These are phyloP conservation scores for Colletotrichum ledebouriae DNA, from an alignment of 2,329 filamentous ascomycete genomes.

Conservation along the genomic window DNA sequence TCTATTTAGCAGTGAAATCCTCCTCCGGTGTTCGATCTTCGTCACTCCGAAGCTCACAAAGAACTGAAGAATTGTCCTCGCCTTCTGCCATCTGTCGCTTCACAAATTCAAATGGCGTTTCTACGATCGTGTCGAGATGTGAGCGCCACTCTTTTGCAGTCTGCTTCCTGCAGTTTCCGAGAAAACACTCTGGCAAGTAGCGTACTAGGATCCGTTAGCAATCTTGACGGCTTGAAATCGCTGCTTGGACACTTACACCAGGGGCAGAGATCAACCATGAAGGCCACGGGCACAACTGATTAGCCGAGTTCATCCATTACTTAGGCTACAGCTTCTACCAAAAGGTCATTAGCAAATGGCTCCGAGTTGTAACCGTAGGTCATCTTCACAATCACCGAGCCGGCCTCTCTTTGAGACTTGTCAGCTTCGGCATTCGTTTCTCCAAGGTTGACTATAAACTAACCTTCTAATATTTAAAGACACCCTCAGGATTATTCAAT, in stretches of 20 bases:
- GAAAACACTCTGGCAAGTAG: conserved; percentile 40
- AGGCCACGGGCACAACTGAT: not conserved
- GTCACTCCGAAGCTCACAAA: not conserved
- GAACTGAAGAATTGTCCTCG: conserved; percentile 6
- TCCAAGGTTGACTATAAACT: too few relatives aligned
- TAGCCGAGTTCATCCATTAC: not conserved
- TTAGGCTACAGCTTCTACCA: not conserved
- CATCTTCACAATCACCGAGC: conserved; percentile 6
- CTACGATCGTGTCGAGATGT: not conserved
- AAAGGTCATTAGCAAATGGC: not conserved
- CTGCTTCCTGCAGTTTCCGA: conserved; percentile 39
- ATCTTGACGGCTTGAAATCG: fast-evolving
- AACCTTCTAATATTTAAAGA: conserved; percentile 56
- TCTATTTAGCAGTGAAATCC: conserved; percentile 24
- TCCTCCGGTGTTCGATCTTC: not conserved
- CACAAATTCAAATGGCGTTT: conserved; percentile 42
- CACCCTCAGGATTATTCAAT: conserved; percentile 52
- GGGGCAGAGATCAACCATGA: conserved; percentile 40
- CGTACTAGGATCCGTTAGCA: conserved; percentile 45
- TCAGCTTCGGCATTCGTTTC: not conserved
- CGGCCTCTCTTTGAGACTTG: not conserved
- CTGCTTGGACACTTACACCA: not conserved
- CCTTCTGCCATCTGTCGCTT: conserved; percentile 44
- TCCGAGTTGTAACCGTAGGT: conserved; percentile 18
- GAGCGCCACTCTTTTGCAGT: conserved; percentile 24